Percentiles rank a stretch among this genome's conserved stretches.
phyloP scores from a whole-genome alignment of 331 rosid genomes.

The Malus hybrid region DNA sequence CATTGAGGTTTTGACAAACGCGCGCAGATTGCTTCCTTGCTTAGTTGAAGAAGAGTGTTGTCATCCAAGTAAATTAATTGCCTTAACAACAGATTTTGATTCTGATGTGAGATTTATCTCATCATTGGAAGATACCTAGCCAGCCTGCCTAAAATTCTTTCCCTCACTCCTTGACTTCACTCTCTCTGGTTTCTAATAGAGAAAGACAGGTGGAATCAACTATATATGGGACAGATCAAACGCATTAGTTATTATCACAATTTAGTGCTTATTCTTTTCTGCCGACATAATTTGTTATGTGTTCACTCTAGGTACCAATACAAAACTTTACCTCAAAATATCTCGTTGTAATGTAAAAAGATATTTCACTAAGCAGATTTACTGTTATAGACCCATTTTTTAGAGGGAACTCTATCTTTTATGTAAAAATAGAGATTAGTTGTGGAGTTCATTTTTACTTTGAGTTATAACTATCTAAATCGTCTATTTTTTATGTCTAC shows the following conservation, averaged over 20 bases:
- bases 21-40: background rate
- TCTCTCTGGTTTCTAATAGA: background rate
- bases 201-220: no score
- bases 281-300: background rate
- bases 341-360: background rate
- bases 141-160: background rate
- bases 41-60: background rate
- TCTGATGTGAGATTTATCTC: background rate
- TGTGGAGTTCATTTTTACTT: no score
- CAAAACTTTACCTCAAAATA: background rate
- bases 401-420: background rate
- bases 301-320: background rate
- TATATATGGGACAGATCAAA: no score
- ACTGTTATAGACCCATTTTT: no score
- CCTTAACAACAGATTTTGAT: background rate
- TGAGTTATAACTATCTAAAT: background rate
- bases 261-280: background rate
- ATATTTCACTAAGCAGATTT: no score
- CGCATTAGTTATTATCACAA: no score
- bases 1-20: background rate
- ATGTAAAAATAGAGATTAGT: no score
- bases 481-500: background rate
- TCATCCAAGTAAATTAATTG: background rate
- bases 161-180: background rate
- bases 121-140: background rate